Evolutionary conservation across 2,329 filamentous ascomycete genomes (phyloP).

Genomic region (Trichoderma oligosporum): DNA sequence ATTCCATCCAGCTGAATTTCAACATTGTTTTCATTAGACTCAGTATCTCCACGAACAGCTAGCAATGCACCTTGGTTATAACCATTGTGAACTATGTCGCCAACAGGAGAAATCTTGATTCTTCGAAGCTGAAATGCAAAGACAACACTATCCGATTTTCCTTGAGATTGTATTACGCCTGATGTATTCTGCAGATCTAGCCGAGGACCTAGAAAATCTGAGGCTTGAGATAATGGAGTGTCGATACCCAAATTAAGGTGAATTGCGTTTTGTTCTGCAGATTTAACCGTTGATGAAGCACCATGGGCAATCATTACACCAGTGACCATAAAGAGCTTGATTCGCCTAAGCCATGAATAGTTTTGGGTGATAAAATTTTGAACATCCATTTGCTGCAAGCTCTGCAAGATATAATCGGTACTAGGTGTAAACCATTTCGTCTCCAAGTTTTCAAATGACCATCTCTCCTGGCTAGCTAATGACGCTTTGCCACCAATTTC

Average conservation of each 20-base stretch:
- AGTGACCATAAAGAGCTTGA: not conserved
- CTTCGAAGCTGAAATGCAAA: not conserved
- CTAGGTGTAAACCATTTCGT: not conserved
- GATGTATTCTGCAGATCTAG: not conserved
- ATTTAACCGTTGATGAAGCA: not conserved
- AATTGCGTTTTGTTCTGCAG: not conserved
- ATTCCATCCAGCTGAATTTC: not conserved
- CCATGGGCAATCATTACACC: not conserved
- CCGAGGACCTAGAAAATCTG: not conserved
- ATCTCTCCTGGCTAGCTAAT: not conserved
- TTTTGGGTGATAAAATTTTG: not conserved
- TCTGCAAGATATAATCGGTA: not conserved
- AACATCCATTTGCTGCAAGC: not conserved
- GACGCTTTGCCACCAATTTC: not conserved
- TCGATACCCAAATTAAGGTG: not conserved
- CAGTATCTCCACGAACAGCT: not conserved
- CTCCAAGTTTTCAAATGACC: not conserved
- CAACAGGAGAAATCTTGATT: not conserved
- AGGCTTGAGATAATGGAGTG: not conserved
- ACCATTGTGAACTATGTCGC: not conserved
- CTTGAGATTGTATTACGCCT: not conserved
- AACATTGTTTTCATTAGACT: not conserved
- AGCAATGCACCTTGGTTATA: not conserved
- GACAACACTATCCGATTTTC: not conserved
- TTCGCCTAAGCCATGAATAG: not conserved